Evolutionary conservation across 352 stramenopile species (phyloP), one percentile per base, ranked within the genome.

Genomic region (Pythium periplocum): DNA sequence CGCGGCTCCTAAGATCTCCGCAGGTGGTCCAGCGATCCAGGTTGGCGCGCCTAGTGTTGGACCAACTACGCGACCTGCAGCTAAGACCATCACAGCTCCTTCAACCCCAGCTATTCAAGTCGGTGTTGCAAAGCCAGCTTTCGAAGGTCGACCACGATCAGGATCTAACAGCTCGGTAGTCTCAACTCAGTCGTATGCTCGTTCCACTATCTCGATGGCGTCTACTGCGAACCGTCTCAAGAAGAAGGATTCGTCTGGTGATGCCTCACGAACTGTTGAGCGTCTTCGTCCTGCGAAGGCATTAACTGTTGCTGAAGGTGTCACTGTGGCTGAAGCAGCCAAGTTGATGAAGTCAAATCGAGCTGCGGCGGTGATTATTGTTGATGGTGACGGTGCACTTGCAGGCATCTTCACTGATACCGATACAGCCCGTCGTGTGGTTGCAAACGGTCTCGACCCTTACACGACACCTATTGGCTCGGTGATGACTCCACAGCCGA

Each of bases 401-500:
- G 81, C 82, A 48, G 96, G 96, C 43, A 98, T 99, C 54, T 87
- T 98, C 42, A 98, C 95, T 8, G 96, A 98, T 46, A 96, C 86
- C 0, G 86, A 96, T 47, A 83, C 82, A 10, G 86, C 86, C 11
- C 80, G 78, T 26, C 83, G 84, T 32, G 86, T 96, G 5, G 71
- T 96, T 3, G 83, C 82, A 1, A 85, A 90, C 56, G 73, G 75
- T 5, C 35, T 96, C 9, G 75, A 93, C 52, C 70, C 86, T 5
- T 65, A 73, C 34, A 73, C 65, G 51, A 90, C 86, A 4, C 53
- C 65, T n/a, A 75, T 96, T 34, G 70, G 71, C 2, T 76, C 76
- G 1, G 84, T 96, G 9, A 96, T 96, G 86, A 96, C 86, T 0
- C 82, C 77, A 10, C 82, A 92, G 43, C 86, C 86, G 34, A 90